Percentiles rank a stretch among this genome's conserved stretches.
phyloP scores from a whole-genome alignment of 257 asterid species.

The Primulina tabacum region DNA sequence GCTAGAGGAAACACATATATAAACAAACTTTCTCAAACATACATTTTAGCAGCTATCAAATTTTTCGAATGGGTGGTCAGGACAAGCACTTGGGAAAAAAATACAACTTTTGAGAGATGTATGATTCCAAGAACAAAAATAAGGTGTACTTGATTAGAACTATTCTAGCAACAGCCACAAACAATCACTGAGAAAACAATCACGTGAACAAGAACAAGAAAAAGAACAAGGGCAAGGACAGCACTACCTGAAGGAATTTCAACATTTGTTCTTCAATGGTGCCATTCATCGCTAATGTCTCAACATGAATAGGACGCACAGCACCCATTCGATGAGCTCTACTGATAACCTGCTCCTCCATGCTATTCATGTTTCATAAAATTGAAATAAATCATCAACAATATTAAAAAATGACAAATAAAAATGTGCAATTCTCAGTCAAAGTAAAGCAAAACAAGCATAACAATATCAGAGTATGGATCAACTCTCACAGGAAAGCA shows the following conservation, averaged over 20 bases:
- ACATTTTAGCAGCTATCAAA: not conserved
- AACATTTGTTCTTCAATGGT: conserved; percentile 96
- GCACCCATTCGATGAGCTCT: conserved; percentile 99
- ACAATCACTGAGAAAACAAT: not conserved
- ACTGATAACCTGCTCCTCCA: conserved; percentile 99
- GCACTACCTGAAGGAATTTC: conserved; percentile 74
- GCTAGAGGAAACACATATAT: not conserved
- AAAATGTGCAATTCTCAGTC: conserved; percentile 2
- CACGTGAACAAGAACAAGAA: not conserved
- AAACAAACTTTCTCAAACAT: too few relatives aligned
- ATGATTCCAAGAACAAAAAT: too few relatives aligned
- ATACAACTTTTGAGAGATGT: too few relatives aligned
- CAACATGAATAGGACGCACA: conserved; percentile 78
- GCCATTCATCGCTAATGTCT: conserved; percentile 89
- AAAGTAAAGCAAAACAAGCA: conserved; percentile 8
- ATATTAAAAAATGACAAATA: not conserved
- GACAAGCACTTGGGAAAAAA: not conserved
- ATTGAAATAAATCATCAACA: conserved; percentile 28
- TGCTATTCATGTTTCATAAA: conserved; percentile 47
- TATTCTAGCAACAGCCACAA: not conserved
- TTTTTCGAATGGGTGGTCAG: not conserved
- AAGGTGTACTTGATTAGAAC: not conserved
- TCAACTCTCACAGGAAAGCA: not conserved
- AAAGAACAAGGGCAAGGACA: conserved; percentile 1
- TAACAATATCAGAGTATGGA: conserved; percentile 12